A percentile compares a stretch with the other conserved stretches of the same genome.
Conservation (phyloP, 176 grass and related monocot species). For the Oryza officinalis region DNA sequence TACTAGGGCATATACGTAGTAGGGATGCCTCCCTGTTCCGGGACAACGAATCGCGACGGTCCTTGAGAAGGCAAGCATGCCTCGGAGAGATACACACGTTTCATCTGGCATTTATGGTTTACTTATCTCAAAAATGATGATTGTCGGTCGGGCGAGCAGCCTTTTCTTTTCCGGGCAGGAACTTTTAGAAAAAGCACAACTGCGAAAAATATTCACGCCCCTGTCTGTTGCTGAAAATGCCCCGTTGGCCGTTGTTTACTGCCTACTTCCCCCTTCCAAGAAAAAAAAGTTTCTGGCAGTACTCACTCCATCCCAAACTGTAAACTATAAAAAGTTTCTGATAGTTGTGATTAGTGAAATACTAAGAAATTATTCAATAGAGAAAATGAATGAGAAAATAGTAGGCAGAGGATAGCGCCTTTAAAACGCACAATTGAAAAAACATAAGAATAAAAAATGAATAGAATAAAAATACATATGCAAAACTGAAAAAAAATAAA, state of each 20-base stretch:
- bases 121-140: background rate
- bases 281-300: too few species aligned
- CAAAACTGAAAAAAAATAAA: too few species aligned
- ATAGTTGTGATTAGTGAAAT: too few species aligned
- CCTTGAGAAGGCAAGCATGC: background rate
- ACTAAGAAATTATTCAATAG: too few species aligned
- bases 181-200: background rate
- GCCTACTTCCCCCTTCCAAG: too few species aligned
- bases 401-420: too few species aligned
- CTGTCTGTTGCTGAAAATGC: background rate
- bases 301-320: too few species aligned
- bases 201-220: background rate
- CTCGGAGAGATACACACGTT: background rate
- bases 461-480: too few species aligned
- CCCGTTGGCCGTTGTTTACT: background rate
- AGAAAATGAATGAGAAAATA: too few species aligned
- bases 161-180: background rate
- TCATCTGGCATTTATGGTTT: background rate
- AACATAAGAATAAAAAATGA: too few species aligned
- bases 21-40: background rate
- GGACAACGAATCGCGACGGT: conserved; percentile 31
- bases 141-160: background rate
- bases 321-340: too few species aligned
- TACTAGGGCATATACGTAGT: background rate
- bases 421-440: too few species aligned